Percentiles rank a stretch among this genome's conserved stretches.
phyloP scores from a whole-genome alignment of 208 protist species.

The Crithidia fasciculata region DNA sequence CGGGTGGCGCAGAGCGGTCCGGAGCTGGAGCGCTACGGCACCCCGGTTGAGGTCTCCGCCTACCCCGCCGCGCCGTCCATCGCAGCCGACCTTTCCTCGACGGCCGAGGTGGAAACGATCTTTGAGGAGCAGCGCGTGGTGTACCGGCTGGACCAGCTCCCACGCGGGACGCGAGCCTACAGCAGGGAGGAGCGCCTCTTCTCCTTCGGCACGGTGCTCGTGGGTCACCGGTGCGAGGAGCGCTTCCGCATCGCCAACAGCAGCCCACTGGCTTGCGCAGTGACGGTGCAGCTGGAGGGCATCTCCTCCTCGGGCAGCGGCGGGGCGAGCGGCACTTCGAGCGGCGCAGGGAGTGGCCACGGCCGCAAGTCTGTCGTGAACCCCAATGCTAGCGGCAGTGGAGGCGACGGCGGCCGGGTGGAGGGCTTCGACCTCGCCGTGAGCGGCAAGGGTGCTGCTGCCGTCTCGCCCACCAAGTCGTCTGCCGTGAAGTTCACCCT shows the following conservation, averaged over 20 bases:
- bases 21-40: constrained; percentile 63
- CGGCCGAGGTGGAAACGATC: constrained; percentile 88
- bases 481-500: constrained; percentile 59
- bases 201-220: constrained; percentile 92
- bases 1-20: constrained; percentile 91
- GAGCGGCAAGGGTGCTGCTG: constrained; percentile 28
- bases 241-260: constrained; percentile 96
- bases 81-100: constrained; percentile 84
- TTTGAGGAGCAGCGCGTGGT: constrained; percentile 98
- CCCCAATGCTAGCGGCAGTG: constrained; percentile 5
- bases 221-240: constrained; percentile 83
- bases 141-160: constrained; percentile 74
- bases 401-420: not conserved
- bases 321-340: constrained; percentile 21
- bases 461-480: constrained; percentile 4
- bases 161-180: constrained; percentile 78
- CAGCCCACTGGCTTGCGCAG: constrained; percentile 90
- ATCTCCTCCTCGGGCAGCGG: not conserved
- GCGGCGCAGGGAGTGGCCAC: constrained; percentile 23
- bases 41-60: constrained; percentile 92
- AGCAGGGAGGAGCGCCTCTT: constrained; percentile 92
- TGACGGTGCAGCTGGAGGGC: constrained; percentile 68
- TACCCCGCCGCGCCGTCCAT: constrained; percentile 94
- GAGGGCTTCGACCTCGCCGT: constrained; percentile 71
- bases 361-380: constrained; percentile 7